phyloP scores from a whole-genome alignment of 768 basidiomycete genomes.

The Amyloporia xantha region DNA sequence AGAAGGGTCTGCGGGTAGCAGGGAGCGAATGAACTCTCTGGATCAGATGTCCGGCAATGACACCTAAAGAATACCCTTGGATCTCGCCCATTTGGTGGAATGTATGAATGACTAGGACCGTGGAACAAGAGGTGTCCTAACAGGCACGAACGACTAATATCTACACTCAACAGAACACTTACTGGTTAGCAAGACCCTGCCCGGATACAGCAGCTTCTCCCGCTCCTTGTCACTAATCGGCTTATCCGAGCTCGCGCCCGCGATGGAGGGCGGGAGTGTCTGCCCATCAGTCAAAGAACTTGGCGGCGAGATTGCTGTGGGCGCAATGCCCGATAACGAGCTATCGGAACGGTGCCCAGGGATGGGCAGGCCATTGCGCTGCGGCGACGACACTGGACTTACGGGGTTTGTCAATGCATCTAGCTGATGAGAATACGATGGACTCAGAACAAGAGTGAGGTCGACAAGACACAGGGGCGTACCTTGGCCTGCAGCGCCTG shows the following conservation, averaged over 20 bases:
- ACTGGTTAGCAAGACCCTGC: constrained; percentile 81
- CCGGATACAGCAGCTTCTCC: constrained; percentile 74
- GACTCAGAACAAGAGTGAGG: background rate
- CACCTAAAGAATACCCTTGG: too few relatives aligned
- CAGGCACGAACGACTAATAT: too few relatives aligned
- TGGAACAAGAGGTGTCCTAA: too few relatives aligned
- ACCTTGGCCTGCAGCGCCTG: constrained; percentile 80
- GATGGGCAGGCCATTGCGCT: constrained; percentile 25
- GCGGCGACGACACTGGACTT: constrained; percentile 23
- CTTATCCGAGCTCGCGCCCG: constrained; percentile 4
- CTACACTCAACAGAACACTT: too few relatives aligned
- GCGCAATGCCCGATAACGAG: constrained; percentile 24
- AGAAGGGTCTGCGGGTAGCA: too few relatives aligned
- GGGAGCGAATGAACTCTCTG: too few relatives aligned
- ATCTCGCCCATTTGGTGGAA: too few relatives aligned
- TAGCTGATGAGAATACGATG: constrained; percentile 31
- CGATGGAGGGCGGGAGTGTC: constrained; percentile 8
- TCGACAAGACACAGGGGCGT: too few relatives aligned
- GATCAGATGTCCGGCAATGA: too few relatives aligned
- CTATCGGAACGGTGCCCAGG: constrained; percentile 23
- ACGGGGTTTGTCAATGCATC: constrained; percentile 36
- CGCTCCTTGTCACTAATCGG: constrained; percentile 49
- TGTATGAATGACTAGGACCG: too few relatives aligned
- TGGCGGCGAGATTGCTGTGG: constrained; percentile 24
- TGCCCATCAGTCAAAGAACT: constrained; percentile 8